Base-by-base conservation (phyloP, 2,329 filamentous ascomycete genomes). In the Xylariaceae sp. region DNA sequence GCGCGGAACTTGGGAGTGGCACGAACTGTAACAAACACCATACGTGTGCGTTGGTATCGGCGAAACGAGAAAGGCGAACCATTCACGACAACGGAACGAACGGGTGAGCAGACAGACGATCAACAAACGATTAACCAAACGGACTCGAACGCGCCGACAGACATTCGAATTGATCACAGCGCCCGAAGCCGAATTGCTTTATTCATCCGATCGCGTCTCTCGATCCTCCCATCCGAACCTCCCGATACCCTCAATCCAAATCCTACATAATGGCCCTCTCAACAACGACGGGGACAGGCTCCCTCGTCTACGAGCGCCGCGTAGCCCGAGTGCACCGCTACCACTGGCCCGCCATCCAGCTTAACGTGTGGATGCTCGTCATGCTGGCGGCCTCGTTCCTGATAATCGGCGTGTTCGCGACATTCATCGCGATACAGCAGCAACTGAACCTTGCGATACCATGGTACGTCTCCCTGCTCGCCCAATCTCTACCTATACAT, bases 281-380 rank as follows among this genome's bases (percentile, higher is more conserved):
- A 43, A 61, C 69, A 19, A 73, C 68, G 54, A 66, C 63, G 49
- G 70, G 71, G 40, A 69, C 62, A 22, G 63, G 66, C 55, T 78
- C 77, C 33, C 61, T 72, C 63, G 68, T 73, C 51, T 74, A 76
- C 66, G 70, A 73, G 52, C 73, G 73, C 41, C 72, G 72, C 50
- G 60, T 73, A 38, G 63, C 72, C 54, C 75, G 74, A 58, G 67
- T 83, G 4, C 79, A 81, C 63, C 78, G 78, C 40, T 88, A 87
- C 74, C 82, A 83, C 71, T 88, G 84, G 84, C 84, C 84, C 16
- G 81, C 82, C n/a, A 68, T 82, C 49, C 81, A 85, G 68, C 75
- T 88, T 53, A 86, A 86, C 64, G 69, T 87, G 46, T 87, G 84
- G 82, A 81, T 87, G 64, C 72, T 87, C 45, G 72, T 86, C 59